phyloP scores from a whole-genome alignment of 805 yeast genomes.

The Candida maris region DNA sequence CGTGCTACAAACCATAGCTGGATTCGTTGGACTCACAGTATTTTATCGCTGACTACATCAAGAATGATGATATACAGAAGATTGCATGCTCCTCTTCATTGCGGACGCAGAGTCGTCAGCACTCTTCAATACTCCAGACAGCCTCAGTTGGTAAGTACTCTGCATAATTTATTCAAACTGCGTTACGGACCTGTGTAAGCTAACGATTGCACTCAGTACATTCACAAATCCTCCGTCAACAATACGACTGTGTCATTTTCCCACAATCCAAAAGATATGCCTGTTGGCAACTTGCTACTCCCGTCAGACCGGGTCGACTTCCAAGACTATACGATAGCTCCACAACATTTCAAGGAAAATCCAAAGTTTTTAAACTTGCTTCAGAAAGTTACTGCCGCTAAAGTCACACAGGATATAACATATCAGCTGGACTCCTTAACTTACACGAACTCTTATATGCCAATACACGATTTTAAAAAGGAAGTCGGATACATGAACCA shows the following conservation, averaged over 20 bases:
- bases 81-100: no score
- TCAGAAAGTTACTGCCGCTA: constrained; percentile 20
- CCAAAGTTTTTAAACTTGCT: constrained; percentile 21
- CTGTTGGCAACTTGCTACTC: constrained; percentile 21
- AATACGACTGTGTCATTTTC: constrained; percentile 29
- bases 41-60: no score
- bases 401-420: constrained; percentile 43
- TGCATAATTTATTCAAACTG: not conserved
- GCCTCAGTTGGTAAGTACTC: constrained; percentile 24
- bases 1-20: no score
- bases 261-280: constrained; percentile 20
- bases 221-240: constrained; percentile 19
- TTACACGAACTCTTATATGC: constrained; percentile 54
- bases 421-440: constrained; percentile 55
- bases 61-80: no score
- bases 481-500: constrained; percentile 56
- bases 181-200: no score
- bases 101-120: constrained; percentile 17
- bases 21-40: no score
- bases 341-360: constrained; percentile 27
- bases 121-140: constrained; percentile 22
- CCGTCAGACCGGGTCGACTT: not conserved
- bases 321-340: constrained; percentile 11
- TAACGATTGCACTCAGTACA: no score
- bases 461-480: constrained; percentile 66